A percentile compares a stretch with the other conserved stretches of the same genome.
Evolutionary conservation across 2,329 filamentous ascomycete genomes (phyloP).

Genomic region (Aspergillus brasiliensis): DNA sequence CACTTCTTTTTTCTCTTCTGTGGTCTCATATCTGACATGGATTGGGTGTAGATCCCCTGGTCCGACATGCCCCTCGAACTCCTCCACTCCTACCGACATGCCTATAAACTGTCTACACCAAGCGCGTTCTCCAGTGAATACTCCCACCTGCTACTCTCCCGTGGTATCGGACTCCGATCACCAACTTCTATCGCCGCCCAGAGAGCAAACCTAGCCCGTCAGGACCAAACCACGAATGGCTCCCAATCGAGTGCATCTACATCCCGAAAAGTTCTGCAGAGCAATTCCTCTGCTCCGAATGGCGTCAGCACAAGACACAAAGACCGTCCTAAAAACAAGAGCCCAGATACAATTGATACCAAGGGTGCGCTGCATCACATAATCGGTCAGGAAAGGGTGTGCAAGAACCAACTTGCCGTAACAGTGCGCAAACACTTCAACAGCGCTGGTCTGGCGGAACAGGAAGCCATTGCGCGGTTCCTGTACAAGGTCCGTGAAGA

Average conservation of each 20-base stretch:
- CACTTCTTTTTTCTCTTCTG: too few species aligned
- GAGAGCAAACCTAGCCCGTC: slow-evolving; percentile 16
- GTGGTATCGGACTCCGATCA: slow-evolving; percentile 47
- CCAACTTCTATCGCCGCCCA: slow-evolving; percentile 47
- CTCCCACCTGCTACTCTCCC: slow-evolving; percentile 50
- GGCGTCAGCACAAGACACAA: slow-evolving; percentile 13
- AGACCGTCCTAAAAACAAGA: slow-evolving; percentile 11
- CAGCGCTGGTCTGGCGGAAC: slow-evolving; percentile 48
- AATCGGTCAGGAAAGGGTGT: slow-evolving; percentile 42
- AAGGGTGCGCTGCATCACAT: slow-evolving; percentile 29
- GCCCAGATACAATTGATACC: slow-evolving; percentile 14
- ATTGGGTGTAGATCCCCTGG: slow-evolving; percentile 43
- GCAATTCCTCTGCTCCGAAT: slow-evolving; percentile 10
- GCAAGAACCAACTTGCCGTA: slow-evolving; percentile 45
- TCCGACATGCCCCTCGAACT: slow-evolving; percentile 45
- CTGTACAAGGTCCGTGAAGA: slow-evolving; percentile 53
- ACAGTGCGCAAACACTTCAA: slow-evolving; percentile 53
- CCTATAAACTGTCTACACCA: slow-evolving; percentile 49
- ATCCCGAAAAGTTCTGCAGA: slow-evolving; percentile 8
- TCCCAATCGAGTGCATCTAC: slow-evolving; percentile 8
- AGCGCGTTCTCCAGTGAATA: slow-evolving; percentile 48
- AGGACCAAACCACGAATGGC: slow-evolving; percentile 18
- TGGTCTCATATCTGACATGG: neutral
- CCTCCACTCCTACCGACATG: slow-evolving; percentile 52
- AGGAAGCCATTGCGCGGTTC: slow-evolving; percentile 51